These are phyloP conservation scores for Inga laurina DNA, from an alignment of 306 rosid species.

Conservation along the genomic window DNA sequence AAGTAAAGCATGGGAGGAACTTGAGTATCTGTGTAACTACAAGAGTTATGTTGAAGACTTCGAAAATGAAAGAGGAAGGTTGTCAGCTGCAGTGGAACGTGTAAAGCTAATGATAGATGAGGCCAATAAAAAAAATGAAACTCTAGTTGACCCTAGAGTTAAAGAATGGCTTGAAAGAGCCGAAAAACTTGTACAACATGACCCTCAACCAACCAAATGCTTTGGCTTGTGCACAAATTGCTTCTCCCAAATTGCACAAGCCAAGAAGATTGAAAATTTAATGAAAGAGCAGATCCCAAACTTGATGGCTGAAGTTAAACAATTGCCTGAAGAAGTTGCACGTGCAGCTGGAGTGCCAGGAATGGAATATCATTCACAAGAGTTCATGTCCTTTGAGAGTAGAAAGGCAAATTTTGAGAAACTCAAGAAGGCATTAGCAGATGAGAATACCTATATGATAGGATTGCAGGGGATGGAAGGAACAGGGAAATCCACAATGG, in stretches of 20 bases:
- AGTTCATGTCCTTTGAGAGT: too few species aligned
- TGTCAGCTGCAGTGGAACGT: background rate
- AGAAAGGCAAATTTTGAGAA: too few species aligned
- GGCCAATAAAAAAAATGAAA: background rate
- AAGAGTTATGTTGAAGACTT: background rate
- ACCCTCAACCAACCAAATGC: background rate
- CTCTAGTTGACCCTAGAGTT: accelerated
- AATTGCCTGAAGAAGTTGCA: background rate
- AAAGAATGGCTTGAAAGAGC: background rate
- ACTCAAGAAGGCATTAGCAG: too few species aligned
- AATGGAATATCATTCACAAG: too few species aligned
- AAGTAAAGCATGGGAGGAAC: background rate
- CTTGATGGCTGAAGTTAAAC: too few species aligned
- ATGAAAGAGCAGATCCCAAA: background rate
- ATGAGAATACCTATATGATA: too few species aligned
- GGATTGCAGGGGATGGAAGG: too few species aligned
- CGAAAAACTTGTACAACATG: background rate
- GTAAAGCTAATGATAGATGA: background rate
- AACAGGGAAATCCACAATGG: too few species aligned
- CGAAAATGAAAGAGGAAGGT: background rate
- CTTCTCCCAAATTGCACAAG: background rate
- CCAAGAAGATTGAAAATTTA: background rate
- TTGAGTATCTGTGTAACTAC: background rate
- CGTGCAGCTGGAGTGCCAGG: too few species aligned
- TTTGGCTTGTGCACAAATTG: conserved; percentile 10